Conservation (phyloP, 768 basidiomycete genomes). For the Suillus sp. region DNA sequence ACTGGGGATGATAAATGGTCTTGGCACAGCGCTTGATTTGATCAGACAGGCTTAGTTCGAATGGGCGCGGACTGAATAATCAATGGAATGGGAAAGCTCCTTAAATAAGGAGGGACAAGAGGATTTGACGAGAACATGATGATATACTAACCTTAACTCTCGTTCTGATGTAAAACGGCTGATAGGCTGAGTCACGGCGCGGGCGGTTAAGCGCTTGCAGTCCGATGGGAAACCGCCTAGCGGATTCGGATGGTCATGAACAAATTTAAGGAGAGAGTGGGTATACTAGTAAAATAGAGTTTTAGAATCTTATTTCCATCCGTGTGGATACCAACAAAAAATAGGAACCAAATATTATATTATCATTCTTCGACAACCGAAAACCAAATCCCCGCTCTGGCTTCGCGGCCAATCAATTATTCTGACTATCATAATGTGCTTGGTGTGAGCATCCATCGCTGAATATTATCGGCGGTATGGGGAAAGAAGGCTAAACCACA, state of each 20-base stretch:
- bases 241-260: slow-evolving; percentile 23
- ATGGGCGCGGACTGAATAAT: slow-evolving; percentile 10
- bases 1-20: slow-evolving; percentile 10
- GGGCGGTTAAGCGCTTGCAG: slow-evolving; percentile 29
- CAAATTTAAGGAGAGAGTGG: slow-evolving; percentile 19
- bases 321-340: slow-evolving; percentile 9
- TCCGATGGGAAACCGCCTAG: slow-evolving; percentile 28
- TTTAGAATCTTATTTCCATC: slow-evolving; percentile 26
- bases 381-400: background rate
- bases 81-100: slow-evolving; percentile 16
- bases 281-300: slow-evolving; percentile 30
- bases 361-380: background rate
- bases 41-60: slow-evolving; percentile 5
- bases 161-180: slow-evolving; percentile 36
- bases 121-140: slow-evolving; percentile 21
- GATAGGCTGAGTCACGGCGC: slow-evolving; percentile 20
- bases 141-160: slow-evolving; percentile 33
- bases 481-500: background rate
- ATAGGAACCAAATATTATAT: background rate
- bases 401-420: slow-evolving; percentile 9
- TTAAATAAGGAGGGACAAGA: slow-evolving; percentile 32
- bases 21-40: slow-evolving; percentile 5
- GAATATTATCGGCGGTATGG: slow-evolving; percentile 1
- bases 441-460: background rate
- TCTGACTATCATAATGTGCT: background rate